Evolutionary conservation across 352 stramenopile genomes (phyloP).

Genomic region (Phytophthora sp.): DNA sequence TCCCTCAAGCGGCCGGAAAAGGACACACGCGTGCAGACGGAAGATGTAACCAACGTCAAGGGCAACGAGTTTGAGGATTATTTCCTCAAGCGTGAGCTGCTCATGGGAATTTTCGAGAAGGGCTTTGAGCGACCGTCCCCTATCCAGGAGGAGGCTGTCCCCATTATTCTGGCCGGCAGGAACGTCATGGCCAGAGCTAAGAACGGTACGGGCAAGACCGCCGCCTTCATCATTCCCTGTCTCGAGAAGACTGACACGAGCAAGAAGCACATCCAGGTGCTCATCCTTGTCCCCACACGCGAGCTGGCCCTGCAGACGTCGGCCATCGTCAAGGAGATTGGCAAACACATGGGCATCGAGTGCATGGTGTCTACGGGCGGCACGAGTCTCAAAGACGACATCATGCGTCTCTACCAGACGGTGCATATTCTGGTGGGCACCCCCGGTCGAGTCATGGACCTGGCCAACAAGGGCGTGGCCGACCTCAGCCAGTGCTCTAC

Average conservation of each 20-base stretch:
- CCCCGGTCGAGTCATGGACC: slow-evolving; percentile 97
- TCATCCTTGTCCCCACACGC: slow-evolving; percentile 98
- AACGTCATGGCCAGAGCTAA: slow-evolving; percentile 99
- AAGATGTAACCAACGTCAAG: slow-evolving; percentile 99
- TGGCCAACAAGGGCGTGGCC: slow-evolving; percentile 98
- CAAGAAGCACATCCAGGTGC: slow-evolving; percentile 97
- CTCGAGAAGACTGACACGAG: slow-evolving; percentile 99
- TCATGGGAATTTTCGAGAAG: slow-evolving; percentile 99
- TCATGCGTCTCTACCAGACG: slow-evolving; percentile 99
- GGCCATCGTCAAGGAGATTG: slow-evolving; percentile 98
- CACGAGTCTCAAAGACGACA: slow-evolving; percentile 99
- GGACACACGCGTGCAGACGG: slow-evolving; percentile 91
- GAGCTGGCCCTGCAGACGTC: slow-evolving; percentile 99
- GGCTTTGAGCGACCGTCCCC: slow-evolving; percentile 99
- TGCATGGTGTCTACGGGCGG: slow-evolving; percentile 99
- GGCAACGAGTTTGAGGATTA: slow-evolving; percentile 99
- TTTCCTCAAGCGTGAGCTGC: slow-evolving; percentile 98
- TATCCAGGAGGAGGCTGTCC: slow-evolving; percentile 99
- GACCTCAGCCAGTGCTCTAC: slow-evolving; percentile 97
- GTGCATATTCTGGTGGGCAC: slow-evolving; percentile 99
- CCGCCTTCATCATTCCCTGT: slow-evolving; percentile 99
- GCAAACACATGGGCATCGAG: slow-evolving; percentile 97
- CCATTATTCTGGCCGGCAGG: slow-evolving; percentile 97
- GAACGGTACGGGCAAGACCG: slow-evolving; percentile 99
- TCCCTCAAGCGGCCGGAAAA: slow-evolving; percentile 82